Percentiles rank a stretch among this genome's conserved stretches.
Conservation (phyloP, 257 asterid genomes). For the Galeopsis tetrahit region DNA sequence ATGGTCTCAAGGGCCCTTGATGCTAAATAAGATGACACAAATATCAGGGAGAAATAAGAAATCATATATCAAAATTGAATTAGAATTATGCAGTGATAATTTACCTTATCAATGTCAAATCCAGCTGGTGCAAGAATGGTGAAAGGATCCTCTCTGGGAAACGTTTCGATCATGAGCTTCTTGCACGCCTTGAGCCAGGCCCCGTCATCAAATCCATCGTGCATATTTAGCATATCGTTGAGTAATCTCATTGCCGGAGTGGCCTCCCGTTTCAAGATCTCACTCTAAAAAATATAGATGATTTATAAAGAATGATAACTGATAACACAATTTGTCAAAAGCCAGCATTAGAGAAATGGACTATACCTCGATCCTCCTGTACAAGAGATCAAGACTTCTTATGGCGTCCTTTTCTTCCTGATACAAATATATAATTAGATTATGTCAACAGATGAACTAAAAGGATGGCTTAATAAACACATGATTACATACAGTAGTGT, state of each 20-base stretch:
- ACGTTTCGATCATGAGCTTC: slow-evolving; percentile 77
- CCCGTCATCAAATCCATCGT: slow-evolving; percentile 85
- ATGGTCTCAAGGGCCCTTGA: slow-evolving; percentile 80
- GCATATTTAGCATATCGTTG: slow-evolving; percentile 81
- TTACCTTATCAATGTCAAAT: slow-evolving; percentile 86
- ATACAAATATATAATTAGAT: background rate
- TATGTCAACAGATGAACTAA: slow-evolving; percentile 2
- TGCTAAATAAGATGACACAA: slow-evolving; percentile 49
- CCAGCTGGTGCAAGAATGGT: slow-evolving; percentile 92
- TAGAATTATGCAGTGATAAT: background rate
- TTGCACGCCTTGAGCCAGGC: slow-evolving; percentile 88
- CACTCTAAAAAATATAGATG: slow-evolving; percentile 51
- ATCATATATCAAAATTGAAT: background rate
- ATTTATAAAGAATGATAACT: slow-evolving; percentile 3
- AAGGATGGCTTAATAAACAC: background rate
- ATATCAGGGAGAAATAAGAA: slow-evolving; percentile 5
- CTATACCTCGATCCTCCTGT: slow-evolving; percentile 89
- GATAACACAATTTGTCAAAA: background rate
- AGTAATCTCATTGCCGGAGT: slow-evolving; percentile 91
- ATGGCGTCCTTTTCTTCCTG: slow-evolving; percentile 97
- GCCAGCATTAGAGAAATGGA: background rate
- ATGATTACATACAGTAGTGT: background rate
- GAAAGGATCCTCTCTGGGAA: slow-evolving; percentile 96
- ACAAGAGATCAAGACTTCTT: slow-evolving; percentile 95
- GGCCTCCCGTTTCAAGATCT: slow-evolving; percentile 88